Conservation (phyloP, 345 rosid genomes). For the Arabidopsis suecica region DNA sequence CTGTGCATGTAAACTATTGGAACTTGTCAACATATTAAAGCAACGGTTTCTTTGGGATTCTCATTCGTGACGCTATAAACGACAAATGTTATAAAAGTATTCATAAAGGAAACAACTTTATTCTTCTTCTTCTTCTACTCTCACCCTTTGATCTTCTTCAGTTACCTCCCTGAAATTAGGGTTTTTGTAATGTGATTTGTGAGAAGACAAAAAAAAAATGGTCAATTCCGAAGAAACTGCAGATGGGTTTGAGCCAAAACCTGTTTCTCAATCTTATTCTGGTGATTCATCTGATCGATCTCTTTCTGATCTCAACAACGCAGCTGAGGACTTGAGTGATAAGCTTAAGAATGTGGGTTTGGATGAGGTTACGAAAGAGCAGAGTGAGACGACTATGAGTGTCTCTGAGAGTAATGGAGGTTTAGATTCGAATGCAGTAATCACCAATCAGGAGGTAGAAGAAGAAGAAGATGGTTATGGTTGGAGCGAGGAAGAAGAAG, state of each 20-base stretch:
- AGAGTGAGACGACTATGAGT: slow-evolving; percentile 12
- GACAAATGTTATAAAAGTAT: neutral
- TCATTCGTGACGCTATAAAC: slow-evolving; percentile 18
- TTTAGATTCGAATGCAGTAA: slow-evolving; percentile 16
- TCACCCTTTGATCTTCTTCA: slow-evolving; percentile 30
- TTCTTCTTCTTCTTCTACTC: neutral
- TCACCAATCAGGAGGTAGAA: slow-evolving; percentile 3
- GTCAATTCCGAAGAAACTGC: slow-evolving; percentile 2
- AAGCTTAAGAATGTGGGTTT: slow-evolving; percentile 51
- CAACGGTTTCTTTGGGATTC: slow-evolving; percentile 39
- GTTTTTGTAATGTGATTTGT: slow-evolving; percentile 32
- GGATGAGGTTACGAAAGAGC: slow-evolving; percentile 3
- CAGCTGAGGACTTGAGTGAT: slow-evolving; percentile 36
- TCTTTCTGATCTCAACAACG: slow-evolving; percentile 48
- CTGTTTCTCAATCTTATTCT: slow-evolving; percentile 29
- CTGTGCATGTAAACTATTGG: slow-evolving; percentile 28
- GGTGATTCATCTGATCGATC: slow-evolving; percentile 32
- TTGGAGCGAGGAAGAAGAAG: slow-evolving; percentile 32
- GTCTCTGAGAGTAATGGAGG: slow-evolving; percentile 18
- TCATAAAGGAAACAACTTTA: slow-evolving; percentile 25
- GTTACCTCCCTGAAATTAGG: slow-evolving; percentile 37
- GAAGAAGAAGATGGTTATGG: slow-evolving; percentile 2
- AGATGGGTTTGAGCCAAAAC: slow-evolving; percentile 20
- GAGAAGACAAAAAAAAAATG: slow-evolving; percentile 9
- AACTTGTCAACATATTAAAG: slow-evolving; percentile 27